Evolutionary conservation across 2,329 filamentous ascomycete genomes (phyloP), one percentile per base, ranked within the genome.

Genomic region (Hyphodiscus sp.): DNA sequence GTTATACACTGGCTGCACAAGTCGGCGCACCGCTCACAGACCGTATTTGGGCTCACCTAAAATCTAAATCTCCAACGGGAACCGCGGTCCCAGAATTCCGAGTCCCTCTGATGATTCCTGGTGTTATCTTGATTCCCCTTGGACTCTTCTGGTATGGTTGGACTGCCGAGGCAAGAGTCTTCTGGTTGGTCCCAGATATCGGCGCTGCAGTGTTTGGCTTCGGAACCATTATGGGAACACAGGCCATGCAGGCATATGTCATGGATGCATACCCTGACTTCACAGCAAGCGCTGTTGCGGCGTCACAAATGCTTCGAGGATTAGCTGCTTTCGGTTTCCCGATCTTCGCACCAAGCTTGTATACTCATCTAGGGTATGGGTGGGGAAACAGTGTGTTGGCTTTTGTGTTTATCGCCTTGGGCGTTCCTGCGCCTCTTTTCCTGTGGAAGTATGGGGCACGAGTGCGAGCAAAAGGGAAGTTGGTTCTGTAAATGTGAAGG

Each of bases 101-200:
- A 15, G 71, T 83, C 0, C 82, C 81, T 0, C 68, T 83, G 1
- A 78, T 82, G 43, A 60, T 79, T 16, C 69, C 78, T 0, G 77
- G 76, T 0, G 75, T 74, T 0, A 42, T 84, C 0, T 55, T 83
- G 1, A 33, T 83, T 0, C 81, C 81, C 0, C 68, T 83, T 10
- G 74, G 76, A 1, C 68, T 82, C 0, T 73, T 81, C 56, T 71
- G 75, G 64, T 81, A 81, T 61, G 79, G 79, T 43, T 82, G 79
- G 79, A 70, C 72, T 0, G 78, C 77, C 0, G 69, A 80, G 44
- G 43, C 43, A 2, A 23, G 19, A 8, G 11, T 45, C 13, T 23
- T 20, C 20, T 23, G 18, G 42, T 29, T 43, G 47, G 29, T 42
- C 33, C 38, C 41, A 23, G 30, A 45, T 26, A 53, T 49, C 23